Evolutionary conservation across 257 asterid species (phyloP), one percentile per base, ranked within the genome.

Genomic region (Coffea canephora): DNA sequence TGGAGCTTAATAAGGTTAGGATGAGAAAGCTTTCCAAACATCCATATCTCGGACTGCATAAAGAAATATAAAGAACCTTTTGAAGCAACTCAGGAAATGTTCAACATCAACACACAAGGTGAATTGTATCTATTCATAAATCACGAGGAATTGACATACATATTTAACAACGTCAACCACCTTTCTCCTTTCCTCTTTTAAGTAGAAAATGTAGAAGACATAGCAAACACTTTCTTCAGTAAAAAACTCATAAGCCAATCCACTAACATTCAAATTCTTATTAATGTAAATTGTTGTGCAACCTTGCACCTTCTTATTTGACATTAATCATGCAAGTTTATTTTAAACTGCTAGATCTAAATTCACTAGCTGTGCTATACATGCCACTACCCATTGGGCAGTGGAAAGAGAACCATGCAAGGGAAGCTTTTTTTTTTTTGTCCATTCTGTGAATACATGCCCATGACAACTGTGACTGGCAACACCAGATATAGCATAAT

Each of bases 11-110:
- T 97, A 59, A 94, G 91, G 83, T 94, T 90, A 0, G 96, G 97
- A 80, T 94, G 98, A 57, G 91, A 89, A 71, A 94, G 91, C 65
- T 86, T 89, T 73, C 97, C 98, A 45, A 94, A 92, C 82, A 94
- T 90, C 83, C 91, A 85, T 69, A 94, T 93, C 83, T 91, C 97
- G 41, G 91, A 88, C 97, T 91, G 89, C 87, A 83, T 45, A 54
- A 27, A 66, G 14, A 50, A 84, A 74, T 18, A n/a, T 65, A 75
- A 55, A 81, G 48, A 61, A 68, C n/a, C 69, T 71, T 71, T 61
- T 41, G 41, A 57, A 46, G 48, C 46, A 65, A 27, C 34, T 19
- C 27, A 27, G 31, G 23, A 57, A 39, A 65, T 4, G 19, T 31
- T 31, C 39, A 10, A 27, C 25, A 55, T 57, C 25, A 64, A 36